Percentiles rank a stretch among this genome's conserved stretches.
Conservation (phyloP, 495 filamentous ascomycete species). For the Penicillium steckii region DNA sequence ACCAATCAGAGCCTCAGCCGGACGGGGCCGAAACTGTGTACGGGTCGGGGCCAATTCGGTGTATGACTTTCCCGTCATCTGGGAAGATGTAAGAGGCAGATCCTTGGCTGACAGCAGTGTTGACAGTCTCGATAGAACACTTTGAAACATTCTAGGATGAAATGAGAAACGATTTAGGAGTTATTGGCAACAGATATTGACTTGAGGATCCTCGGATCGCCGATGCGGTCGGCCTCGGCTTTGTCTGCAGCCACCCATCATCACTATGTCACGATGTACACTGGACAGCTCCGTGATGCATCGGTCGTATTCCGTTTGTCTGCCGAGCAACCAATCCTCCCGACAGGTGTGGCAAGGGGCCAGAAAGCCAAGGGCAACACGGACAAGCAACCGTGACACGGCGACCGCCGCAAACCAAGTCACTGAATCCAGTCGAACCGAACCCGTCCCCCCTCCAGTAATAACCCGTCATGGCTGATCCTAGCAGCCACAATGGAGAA, state of each 20-base stretch:
- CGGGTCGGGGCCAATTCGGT: conserved; percentile 18
- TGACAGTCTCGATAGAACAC: too few species aligned
- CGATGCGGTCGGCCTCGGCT: conserved; percentile 18
- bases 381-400: conserved; percentile 7
- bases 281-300: conserved; percentile 6
- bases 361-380: background rate
- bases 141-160: too few species aligned
- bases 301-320: conserved; percentile 3
- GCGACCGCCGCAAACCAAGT: conserved; percentile 9
- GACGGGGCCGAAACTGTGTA: conserved; percentile 25
- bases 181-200: too few species aligned
- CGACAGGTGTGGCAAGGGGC: conserved; percentile 4
- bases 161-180: too few species aligned
- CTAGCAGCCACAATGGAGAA: conserved; percentile 4
- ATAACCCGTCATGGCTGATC: conserved; percentile 7
- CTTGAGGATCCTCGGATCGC: conserved; percentile 5
- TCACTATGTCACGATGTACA: background rate
- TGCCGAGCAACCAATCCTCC: conserved; percentile 5
- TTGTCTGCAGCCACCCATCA: conserved; percentile 5
- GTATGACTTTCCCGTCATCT: conserved; percentile 17
- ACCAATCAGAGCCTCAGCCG: conserved; percentile 29
- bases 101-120: too few species aligned
- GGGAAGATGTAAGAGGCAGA: background rate
- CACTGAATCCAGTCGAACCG: background rate
- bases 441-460: background rate